These are phyloP conservation scores for Medicago lupulina DNA, from an alignment of 306 rosid genomes.

Conservation along the genomic window DNA sequence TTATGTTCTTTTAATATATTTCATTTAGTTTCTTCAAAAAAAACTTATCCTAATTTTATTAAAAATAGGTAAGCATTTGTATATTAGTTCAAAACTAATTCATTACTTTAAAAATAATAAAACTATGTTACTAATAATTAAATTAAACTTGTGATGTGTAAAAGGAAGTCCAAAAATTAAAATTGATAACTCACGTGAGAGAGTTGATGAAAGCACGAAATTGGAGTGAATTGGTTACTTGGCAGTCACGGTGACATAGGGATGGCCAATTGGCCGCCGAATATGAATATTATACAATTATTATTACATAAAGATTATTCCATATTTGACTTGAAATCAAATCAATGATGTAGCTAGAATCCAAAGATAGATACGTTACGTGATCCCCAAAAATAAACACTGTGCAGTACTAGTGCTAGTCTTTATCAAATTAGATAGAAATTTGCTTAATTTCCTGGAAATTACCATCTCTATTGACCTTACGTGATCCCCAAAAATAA, in stretches of 20 bases:
- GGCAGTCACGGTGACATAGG: conserved; percentile 4
- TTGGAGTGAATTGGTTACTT: neutral
- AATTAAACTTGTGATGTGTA: no score
- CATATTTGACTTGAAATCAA: neutral
- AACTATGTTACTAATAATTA: no score
- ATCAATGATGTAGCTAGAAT: neutral
- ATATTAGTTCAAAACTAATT: no score
- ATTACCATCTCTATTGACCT: neutral
- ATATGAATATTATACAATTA: neutral
- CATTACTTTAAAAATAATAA: no score
- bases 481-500: no score
- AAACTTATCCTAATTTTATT: no score
- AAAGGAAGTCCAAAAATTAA: no score
- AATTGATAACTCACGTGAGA: no score
- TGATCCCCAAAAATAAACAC: conserved; percentile 7
- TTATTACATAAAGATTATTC: neutral
- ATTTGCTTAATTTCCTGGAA: neutral
- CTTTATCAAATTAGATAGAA: neutral
- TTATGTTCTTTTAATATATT: no score
- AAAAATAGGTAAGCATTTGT: no score
- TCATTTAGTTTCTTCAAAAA: no score
- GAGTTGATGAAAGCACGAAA: no score
- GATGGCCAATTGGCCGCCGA: neutral
- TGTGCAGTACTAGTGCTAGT: neutral
- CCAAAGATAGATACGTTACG: neutral